Conservation (phyloP, 2,329 filamentous ascomycete species). For the Macrophomina pseudophaseolina region DNA sequence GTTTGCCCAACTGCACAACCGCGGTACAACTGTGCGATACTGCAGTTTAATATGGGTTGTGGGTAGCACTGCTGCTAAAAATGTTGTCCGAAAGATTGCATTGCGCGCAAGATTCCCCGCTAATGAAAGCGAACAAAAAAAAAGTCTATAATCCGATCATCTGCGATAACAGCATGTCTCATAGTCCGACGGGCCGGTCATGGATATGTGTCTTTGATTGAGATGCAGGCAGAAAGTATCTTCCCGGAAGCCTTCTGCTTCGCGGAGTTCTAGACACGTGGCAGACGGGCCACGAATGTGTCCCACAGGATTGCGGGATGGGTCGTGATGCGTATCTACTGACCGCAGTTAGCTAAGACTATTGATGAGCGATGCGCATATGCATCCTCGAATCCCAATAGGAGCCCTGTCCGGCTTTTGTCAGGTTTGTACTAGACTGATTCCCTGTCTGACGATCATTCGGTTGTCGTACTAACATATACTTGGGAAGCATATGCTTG, state of each 20-base stretch:
- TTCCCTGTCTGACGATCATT: not conserved
- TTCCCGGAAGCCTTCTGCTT: not conserved
- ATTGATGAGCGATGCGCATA: no score
- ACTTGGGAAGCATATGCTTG: not conserved
- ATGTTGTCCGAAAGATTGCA: not conserved
- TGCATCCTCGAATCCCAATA: no score
- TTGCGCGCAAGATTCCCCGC: not conserved
- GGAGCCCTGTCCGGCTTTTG: no score
- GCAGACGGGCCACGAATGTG: no score
- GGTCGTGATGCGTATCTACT: no score
- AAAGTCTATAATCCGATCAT: no score
- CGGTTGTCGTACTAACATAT: not conserved
- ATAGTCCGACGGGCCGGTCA: not conserved
- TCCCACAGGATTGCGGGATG: no score
- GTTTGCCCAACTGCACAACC: no score
- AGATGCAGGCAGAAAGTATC: not conserved
- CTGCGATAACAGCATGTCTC: not conserved
- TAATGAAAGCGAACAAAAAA: not conserved
- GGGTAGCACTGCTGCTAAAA: not conserved
- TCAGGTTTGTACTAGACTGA: no score
- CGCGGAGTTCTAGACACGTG: no score
- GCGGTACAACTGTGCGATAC: not conserved
- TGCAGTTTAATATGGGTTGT: not conserved
- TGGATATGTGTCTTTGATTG: not conserved
- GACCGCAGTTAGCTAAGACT: no score